phyloP scores from a whole-genome alignment of 2,329 filamentous ascomycete genomes.

The Ceratocystis harringtonii region DNA sequence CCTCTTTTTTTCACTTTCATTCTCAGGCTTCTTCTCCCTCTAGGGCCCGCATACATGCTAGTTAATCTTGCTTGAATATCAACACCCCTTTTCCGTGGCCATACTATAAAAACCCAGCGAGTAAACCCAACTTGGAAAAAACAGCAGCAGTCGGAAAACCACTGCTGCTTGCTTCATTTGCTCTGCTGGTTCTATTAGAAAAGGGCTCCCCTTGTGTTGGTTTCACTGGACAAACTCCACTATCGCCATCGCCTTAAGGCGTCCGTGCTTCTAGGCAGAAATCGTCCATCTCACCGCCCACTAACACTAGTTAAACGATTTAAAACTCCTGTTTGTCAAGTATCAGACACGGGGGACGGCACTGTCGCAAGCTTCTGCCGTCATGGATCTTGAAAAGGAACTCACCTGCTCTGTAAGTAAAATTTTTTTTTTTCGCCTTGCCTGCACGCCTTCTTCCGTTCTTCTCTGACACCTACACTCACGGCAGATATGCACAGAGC shows the following conservation, averaged over 20 bases:
- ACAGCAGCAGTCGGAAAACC: neutral
- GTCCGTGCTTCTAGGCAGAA: neutral
- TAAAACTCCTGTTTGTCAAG: neutral
- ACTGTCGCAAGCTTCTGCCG: neutral
- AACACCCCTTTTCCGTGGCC: neutral
- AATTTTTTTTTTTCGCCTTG: constrained; percentile 20
- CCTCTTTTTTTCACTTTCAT: neutral
- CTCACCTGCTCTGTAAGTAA: constrained; percentile 74
- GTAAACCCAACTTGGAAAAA: neutral
- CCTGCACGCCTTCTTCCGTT: neutral
- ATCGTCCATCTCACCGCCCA: neutral
- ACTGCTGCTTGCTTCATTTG: neutral
- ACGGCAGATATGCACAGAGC: constrained; percentile 81
- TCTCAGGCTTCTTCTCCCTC: neutral
- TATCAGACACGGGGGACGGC: neutral
- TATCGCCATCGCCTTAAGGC: neutral
- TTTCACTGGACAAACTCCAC: neutral
- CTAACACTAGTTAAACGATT: neutral
- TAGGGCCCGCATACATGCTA: neutral
- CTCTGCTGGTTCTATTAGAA: neutral
- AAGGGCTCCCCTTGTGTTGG: neutral
- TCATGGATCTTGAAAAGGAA: constrained; percentile 74
- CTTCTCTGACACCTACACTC: constrained; percentile 3
- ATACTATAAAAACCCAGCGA: neutral
- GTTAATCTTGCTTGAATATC: neutral